phyloP scores from a whole-genome alignment of 1,139 yeast species.

The Meyerozyma elateridarum region DNA sequence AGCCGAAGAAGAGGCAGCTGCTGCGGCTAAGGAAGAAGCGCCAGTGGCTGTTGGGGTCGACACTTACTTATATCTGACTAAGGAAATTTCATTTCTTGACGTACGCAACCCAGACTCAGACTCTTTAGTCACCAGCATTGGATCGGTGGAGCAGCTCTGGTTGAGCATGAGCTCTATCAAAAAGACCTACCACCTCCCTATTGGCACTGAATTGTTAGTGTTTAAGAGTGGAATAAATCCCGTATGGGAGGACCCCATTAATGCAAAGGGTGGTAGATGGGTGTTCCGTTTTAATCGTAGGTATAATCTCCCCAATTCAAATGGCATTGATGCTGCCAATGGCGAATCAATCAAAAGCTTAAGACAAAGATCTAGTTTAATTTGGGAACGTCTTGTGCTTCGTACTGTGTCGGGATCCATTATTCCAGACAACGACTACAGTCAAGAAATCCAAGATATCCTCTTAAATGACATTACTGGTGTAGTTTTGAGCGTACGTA shows the following conservation, averaged over 20 bases:
- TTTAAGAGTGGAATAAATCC: slow-evolving; percentile 65
- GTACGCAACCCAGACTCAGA: slow-evolving; percentile 13
- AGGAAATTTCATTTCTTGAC: slow-evolving; percentile 31
- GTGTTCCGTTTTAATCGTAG: slow-evolving; percentile 47
- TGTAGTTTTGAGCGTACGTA: slow-evolving; percentile 46
- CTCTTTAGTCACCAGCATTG: slow-evolving; percentile 31
- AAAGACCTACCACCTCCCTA: slow-evolving; percentile 43
- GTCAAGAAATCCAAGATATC: slow-evolving; percentile 30
- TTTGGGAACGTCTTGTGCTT: slow-evolving; percentile 51
- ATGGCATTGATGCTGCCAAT: slow-evolving; percentile 11
- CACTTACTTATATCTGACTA: slow-evolving; percentile 39
- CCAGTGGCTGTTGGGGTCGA: slow-evolving; percentile 27
- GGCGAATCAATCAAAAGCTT: slow-evolving; percentile 17
- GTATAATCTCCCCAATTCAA: slow-evolving; percentile 9
- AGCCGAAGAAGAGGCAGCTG: slow-evolving; percentile 11
- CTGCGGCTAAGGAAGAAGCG: slow-evolving; percentile 13
- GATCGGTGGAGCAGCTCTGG: slow-evolving; percentile 64
- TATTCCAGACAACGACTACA: slow-evolving; percentile 27
- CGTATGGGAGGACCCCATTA: slow-evolving; percentile 68
- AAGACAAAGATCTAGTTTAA: slow-evolving; percentile 37
- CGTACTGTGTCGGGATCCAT: slow-evolving; percentile 43
- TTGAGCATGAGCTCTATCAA: slow-evolving; percentile 43
- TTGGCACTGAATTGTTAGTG: slow-evolving; percentile 55
- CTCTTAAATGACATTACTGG: slow-evolving; percentile 48
- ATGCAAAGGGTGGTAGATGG: slow-evolving; percentile 65